phyloP scores from a whole-genome alignment of 345 rosid genomes.

The Triadica sebifera region DNA sequence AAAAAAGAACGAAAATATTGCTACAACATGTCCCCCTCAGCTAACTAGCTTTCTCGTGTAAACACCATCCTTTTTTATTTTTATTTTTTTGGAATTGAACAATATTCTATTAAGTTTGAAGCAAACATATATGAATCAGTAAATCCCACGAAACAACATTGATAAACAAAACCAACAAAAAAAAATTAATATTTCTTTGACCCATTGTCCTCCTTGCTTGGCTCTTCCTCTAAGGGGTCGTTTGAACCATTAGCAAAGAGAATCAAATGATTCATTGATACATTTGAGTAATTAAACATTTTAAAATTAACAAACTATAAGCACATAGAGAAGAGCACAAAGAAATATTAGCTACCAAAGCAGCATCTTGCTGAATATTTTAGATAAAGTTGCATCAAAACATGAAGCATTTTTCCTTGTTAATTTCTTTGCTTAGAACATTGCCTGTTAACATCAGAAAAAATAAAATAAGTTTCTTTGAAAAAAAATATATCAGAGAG shows the following conservation, averaged over 20 bases:
- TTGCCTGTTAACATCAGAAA: background rate
- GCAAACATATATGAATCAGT: background rate
- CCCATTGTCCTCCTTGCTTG: background rate
- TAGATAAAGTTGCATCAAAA: background rate
- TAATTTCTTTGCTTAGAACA: background rate
- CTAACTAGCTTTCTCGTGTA: background rate
- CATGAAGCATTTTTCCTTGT: background rate
- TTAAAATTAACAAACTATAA: background rate
- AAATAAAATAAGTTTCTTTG: background rate
- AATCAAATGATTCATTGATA: background rate
- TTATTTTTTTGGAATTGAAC: background rate
- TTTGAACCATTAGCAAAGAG: background rate
- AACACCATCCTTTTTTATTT: background rate
- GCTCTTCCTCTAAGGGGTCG: background rate
- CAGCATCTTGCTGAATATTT: background rate
- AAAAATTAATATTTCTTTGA: background rate
- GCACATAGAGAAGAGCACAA: background rate
- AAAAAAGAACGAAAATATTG: background rate
- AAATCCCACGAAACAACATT: background rate
- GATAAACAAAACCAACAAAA: background rate
- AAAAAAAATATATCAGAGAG: background rate
- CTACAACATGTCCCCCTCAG: background rate
- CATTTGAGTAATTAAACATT: background rate
- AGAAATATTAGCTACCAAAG: background rate
- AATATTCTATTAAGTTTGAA: background rate